Percentiles rank a stretch among this genome's conserved stretches.
Conservation (phyloP, 192 early-diverging fungal species). For the Coemansia sp. region DNA sequence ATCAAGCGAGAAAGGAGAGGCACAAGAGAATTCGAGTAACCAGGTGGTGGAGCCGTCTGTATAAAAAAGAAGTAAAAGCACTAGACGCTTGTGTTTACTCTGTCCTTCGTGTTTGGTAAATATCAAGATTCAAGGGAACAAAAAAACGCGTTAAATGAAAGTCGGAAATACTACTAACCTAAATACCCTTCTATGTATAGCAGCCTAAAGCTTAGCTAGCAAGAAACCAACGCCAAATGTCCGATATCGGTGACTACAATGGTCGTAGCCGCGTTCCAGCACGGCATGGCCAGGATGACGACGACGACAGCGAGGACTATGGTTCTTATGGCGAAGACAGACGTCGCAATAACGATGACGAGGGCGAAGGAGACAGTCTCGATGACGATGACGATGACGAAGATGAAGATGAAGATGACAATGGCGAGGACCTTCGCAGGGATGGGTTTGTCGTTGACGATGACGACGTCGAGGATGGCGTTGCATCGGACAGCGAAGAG, state of each 20-base stretch:
- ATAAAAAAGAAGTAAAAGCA: neutral
- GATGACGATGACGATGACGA: slow-evolving; percentile 53
- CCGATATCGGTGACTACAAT: slow-evolving; percentile 35
- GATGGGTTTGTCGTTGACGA: slow-evolving; percentile 80
- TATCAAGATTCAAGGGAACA: neutral
- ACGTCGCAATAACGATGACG: slow-evolving; percentile 30
- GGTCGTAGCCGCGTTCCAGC: slow-evolving; percentile 46
- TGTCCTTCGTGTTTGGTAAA: neutral
- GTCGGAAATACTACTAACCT: neutral
- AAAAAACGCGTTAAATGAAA: neutral
- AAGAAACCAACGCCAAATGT: slow-evolving; percentile 23
- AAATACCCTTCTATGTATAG: neutral
- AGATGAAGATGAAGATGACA: slow-evolving; percentile 67
- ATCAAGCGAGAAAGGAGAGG: neutral
- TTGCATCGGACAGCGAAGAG: slow-evolving; percentile 58
- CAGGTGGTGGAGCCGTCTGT: neutral
- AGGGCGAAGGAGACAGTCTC: slow-evolving; percentile 3
- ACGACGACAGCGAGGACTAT: slow-evolving; percentile 53
- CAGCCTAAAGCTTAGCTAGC: neutral
- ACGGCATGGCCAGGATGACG: slow-evolving; percentile 55
- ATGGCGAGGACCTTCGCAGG: slow-evolving; percentile 62
- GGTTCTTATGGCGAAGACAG: slow-evolving; percentile 48
- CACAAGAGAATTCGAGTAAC: neutral
- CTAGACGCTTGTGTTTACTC: neutral
- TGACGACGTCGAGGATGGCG: slow-evolving; percentile 66